Base-by-base conservation (phyloP, 2,329 filamentous ascomycete species). In the Aspergillus sp. region DNA sequence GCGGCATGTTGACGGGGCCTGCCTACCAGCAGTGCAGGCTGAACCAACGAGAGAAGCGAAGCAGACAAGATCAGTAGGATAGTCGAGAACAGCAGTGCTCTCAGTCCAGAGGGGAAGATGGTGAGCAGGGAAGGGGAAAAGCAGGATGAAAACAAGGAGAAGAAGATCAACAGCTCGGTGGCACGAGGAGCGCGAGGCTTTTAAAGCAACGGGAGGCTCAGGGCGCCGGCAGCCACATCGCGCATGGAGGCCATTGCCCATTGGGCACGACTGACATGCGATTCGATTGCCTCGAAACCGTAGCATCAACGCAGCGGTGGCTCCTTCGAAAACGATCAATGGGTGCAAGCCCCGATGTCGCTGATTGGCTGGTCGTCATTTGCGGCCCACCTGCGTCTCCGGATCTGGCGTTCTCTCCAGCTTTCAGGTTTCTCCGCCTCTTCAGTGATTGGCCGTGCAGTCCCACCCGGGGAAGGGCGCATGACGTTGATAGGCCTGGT, bases 1-100 rank as follows among this genome's bases (percentile, higher is more conserved):
- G 64, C 35, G 59, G 55, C 63, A 68, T 70, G 14, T 57, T 69
- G 57, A 44, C 48, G 15, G 6, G 35, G 12, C 24, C 11, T 53
- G 35, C 43, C 7, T 49, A 24, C 37, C 48, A 52, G 44, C 17
- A 37, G 54, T 17, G 27, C 50, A 44, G 35, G 27, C 51, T 12
- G 21, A 12, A 24, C 15, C 7, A 24, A n/a, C 6, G 12, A 11
- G 12, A 21, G 43, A 15, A 45, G 12, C 35, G 39, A 49, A 48
- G 33, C 14, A 43, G 33, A 46, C 3, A 21, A 52, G 21, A 51
- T 41, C 12, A 24, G 44, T 27, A 17, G 24, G 44, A 31, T 6
- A 6, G 27, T 37, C 35, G 35, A 21, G 44, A 17, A 27, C 17
- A 45, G 41, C 21, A 8, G n/a, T 37, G 39, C 44, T n/a, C 24